Conservation (phyloP, 73 alveolate genomes). For the Durusdinium trenchii region DNA sequence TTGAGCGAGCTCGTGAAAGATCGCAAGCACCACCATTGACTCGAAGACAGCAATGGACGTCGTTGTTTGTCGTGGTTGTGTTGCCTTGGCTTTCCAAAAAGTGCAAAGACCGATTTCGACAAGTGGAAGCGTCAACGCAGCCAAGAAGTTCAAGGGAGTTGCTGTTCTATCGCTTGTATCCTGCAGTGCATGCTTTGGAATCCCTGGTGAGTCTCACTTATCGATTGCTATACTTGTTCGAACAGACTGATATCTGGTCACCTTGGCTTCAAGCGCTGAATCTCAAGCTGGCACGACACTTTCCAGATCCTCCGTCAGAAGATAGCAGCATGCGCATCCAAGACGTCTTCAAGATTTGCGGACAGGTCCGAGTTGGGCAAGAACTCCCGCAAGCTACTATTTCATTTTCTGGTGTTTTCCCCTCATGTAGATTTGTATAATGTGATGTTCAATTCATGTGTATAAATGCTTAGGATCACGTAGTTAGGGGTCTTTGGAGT, state of each 20-base stretch:
- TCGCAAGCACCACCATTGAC: background rate
- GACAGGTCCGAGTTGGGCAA: no score
- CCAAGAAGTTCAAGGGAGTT: background rate
- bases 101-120: slow-evolving; percentile 27
- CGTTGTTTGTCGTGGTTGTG: slow-evolving; percentile 37
- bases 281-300: slow-evolving; percentile 44
- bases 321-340: background rate
- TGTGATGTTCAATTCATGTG: no score
- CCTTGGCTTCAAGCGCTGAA: slow-evolving; percentile 71
- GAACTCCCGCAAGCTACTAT: no score
- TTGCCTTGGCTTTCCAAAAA: slow-evolving; percentile 4
- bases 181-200: slow-evolving; percentile 6
- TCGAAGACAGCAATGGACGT: background rate
- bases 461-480: no score
- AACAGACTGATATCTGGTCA: slow-evolving; percentile 81
- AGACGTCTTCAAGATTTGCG: background rate
- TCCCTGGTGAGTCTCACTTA: background rate
- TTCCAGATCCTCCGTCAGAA: slow-evolving; percentile 34
- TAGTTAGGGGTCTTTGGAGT: no score
- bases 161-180: background rate
- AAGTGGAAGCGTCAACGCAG: background rate
- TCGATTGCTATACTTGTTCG: slow-evolving; percentile 50
- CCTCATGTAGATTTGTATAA: no score
- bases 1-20: slow-evolving; percentile 1
- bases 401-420: no score